Percentiles rank a stretch among this genome's conserved stretches.
These are phyloP conservation scores for Fusarium succisae DNA, from an alignment of 2,329 filamentous ascomycete species.

Conservation along the genomic window DNA sequence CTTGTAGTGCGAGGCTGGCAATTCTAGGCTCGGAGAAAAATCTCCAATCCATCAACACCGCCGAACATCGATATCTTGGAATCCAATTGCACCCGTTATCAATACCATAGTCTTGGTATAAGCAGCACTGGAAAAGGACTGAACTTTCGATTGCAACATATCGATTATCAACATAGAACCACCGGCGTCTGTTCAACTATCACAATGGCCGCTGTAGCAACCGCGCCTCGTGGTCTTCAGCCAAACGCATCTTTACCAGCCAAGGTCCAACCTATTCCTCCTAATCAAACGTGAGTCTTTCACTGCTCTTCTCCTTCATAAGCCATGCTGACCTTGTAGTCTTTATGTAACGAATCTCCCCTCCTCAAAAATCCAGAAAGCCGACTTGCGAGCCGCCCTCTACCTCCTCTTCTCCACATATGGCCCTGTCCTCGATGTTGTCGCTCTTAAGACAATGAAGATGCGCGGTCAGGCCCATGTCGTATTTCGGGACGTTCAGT, in stretches of 20 bases:
- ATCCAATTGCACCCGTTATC: slow-evolving; percentile 11
- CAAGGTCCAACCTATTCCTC: slow-evolving; percentile 66
- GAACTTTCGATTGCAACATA: background rate
- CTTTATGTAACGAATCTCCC: slow-evolving; percentile 89
- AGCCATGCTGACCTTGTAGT: slow-evolving; percentile 54
- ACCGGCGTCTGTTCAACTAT: background rate
- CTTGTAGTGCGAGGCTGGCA: slow-evolving; percentile 36
- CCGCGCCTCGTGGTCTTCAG: slow-evolving; percentile 52
- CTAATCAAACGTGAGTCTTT: slow-evolving; percentile 77
- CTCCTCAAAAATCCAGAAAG: slow-evolving; percentile 88
- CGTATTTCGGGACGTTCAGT: slow-evolving; percentile 87
- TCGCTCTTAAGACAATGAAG: slow-evolving; percentile 86
- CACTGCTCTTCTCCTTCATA: slow-evolving; percentile 3
- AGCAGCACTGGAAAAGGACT: background rate
- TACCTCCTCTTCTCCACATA: slow-evolving; percentile 97
- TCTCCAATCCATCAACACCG: slow-evolving; percentile 41
- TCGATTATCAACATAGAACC: background rate
- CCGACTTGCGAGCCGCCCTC: slow-evolving; percentile 83
- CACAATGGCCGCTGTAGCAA: slow-evolving; percentile 49
- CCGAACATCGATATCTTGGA: slow-evolving; percentile 16
- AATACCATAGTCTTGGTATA: slow-evolving; percentile 7
- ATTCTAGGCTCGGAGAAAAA: slow-evolving; percentile 38
- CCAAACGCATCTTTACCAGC: slow-evolving; percentile 55
- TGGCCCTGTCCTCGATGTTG: slow-evolving; percentile 89
- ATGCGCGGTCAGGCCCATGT: slow-evolving; percentile 98